Base-by-base conservation (phyloP, 176 grass and related monocot genomes). In the maize (Zea mays) region DNA sequence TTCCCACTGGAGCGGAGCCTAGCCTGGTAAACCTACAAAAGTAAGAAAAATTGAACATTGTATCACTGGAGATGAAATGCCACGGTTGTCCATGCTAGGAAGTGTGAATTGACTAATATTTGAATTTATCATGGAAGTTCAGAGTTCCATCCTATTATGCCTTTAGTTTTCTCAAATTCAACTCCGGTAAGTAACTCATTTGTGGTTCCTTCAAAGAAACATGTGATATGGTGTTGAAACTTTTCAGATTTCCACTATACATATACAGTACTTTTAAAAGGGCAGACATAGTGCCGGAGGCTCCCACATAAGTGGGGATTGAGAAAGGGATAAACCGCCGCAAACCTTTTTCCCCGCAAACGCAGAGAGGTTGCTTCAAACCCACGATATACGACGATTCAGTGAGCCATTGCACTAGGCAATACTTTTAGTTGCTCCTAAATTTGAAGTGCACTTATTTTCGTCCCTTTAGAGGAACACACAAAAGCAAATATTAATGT, bases 21-120 rank as follows among this genome's bases (percentile, higher is more conserved):
- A 72, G 95, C 95, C 56, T 97, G 89, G 65, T 97, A 97, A 75
- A 97, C 95, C 95, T 97, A 75, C 52, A 96, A 75, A 1, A 70
- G 34, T 71, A 84, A 70, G 46, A 64, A 75, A 75, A 75, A 63
- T 44, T 20, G 57, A 43, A 74, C 3, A 7, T 51, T 44, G 21
- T 48, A 62, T 45, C 61, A 74, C 10, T 45, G 17, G 3, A 74
- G 20, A 83, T 59, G 19, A 72, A 69, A 62, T 63, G 55, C 47
- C 12, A 14, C 47, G 13, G 15, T n/a, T 36, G 65, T 82, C n/a
- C 71, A 72, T 6, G 52, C 13, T 19, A 58, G 15, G 41, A 76
- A 73, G 34, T 59, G 52, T 58, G 20, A 20, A 49, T 42, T 65
- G 42, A 71, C 6, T 35, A 57, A 66, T 67, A 49, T 62, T 17